Percentiles rank a stretch among this genome's conserved stretches.
phyloP scores from a whole-genome alignment of 2,329 filamentous ascomycete genomes.

The Colletotrichum lindemuthianum region DNA sequence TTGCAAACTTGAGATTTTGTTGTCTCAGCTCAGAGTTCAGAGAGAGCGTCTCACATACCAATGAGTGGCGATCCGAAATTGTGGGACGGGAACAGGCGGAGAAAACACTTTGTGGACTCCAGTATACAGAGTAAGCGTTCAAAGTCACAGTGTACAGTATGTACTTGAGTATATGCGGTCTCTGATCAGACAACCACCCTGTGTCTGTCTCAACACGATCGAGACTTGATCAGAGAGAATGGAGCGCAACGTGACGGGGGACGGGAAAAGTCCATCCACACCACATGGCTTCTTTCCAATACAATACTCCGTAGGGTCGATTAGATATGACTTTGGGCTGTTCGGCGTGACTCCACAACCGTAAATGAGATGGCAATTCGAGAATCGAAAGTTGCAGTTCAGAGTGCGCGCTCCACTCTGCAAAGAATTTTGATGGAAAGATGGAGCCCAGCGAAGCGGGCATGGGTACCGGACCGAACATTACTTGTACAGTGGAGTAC shows the following conservation, averaged over 20 bases:
- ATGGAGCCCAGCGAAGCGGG: conserved; percentile 9
- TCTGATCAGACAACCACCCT: conserved; percentile 29
- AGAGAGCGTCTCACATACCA: conserved; percentile 13
- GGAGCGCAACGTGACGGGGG: conserved; percentile 1
- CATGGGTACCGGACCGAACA: no score
- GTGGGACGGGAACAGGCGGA: conserved; percentile 25
- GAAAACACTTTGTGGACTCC: not conserved
- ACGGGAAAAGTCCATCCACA: conserved; percentile 12
- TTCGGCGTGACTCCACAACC: conserved; percentile 26
- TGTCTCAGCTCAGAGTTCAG: conserved; percentile 11
- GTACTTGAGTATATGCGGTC: not conserved
- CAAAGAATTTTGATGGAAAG: conserved; percentile 36
- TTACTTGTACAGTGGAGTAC: no score
- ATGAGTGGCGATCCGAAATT: conserved; percentile 27
- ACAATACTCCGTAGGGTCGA: conserved; percentile 1
- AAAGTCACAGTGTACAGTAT: no score
- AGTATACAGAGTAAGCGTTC: no score
- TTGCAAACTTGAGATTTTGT: not conserved
- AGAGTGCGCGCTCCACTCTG: conserved; percentile 25
- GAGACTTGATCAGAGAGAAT: conserved; percentile 1
- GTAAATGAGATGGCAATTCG: conserved; percentile 18
- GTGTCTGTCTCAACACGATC: conserved; percentile 11
- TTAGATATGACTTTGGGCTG: no score
- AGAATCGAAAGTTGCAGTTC: not conserved
- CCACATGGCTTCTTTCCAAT: conserved; percentile 21